Evolutionary conservation across 768 basidiomycete genomes (phyloP), one percentile per base, ranked within the genome.

Genomic region (Dioszegia crocea): DNA sequence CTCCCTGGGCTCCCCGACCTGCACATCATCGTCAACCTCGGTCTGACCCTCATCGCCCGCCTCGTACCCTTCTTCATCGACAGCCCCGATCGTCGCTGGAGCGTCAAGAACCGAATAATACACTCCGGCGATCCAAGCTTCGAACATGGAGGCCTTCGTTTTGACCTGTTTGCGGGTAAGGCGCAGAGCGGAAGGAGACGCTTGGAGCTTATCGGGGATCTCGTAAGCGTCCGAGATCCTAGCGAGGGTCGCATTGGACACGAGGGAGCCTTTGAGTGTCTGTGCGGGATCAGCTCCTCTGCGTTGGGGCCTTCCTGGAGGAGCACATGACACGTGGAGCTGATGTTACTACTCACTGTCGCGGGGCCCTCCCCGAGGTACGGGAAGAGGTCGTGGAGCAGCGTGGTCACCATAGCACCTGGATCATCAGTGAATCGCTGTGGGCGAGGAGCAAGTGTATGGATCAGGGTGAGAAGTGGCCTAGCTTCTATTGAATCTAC

Each of bases 321-420:
- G 41, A 16, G 21, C n/a, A n/a, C n/a, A n/a, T n/a, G n/a, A n/a
- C n/a, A n/a, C n/a, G n/a, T n/a, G 21, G 30, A 36, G 50, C 31
- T 10, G 12, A 29, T 21, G 40, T 21, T 4, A 27, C 12, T 16
- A 60, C 63, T 57, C 27, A 72, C 70, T 3, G 70, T 66, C 0
- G 68, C 55, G 11, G 62, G 59, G 9, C 67, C 68, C n/a, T 61
- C 57, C 24, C 63, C 49, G 2, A 72, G 59, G 47, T 47, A 45
- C 1, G 70, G 70, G 38, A 54, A 67, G 2, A 69, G 31, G 36
- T 72, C 70, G 16, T 72, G 65, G 10, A 69, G 52, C 12, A 72
- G 50, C 19, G 55, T 45, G 41, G 52, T 58, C 0, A 66, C 61
- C 19, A 63, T 54, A 5, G 56, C 56, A n/a, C 66, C 66, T 70